Evolutionary conservation across 2,329 filamentous ascomycete species (phyloP), one percentile per base, ranked within the genome.

Genomic region (Zopfia rhizophila): DNA sequence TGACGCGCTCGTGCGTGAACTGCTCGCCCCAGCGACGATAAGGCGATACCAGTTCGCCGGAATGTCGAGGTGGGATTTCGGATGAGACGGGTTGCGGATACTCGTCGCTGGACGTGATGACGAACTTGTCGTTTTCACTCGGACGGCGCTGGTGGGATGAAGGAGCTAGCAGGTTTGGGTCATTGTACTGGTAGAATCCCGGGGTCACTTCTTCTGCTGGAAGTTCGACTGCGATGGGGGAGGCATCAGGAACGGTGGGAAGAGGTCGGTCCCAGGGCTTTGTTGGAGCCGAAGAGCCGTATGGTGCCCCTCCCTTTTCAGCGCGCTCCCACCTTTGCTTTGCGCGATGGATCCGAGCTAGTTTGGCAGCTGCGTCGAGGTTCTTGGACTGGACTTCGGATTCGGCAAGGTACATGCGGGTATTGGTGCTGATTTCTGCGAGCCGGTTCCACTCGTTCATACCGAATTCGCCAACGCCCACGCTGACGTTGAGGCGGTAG

Each of bases 401-500:
- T 51, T 87, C 87, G 6, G 80, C 77, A 40, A 99, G 82, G 67
- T 97, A 99, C 53, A 88, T 84, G 57, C 90, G 83, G 0, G 94
- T 99, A 66, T 88, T 88, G 11, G 91, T 97, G 75, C 90, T 96
- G 74, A 99, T 97, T 39, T 97, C 93, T 18, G 90, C 88, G n/a
- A 97, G 77, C 3, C 92, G 85, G 61, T 90, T 84, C 94, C 94
- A 99, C 69, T 97, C 94, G 67, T 97, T 99, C 91, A 99, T 97
- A 38, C 90, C 93, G 69, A 97, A 97, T 66, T 97, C 94, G 40
- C 93, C 92, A 3, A 97, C 92, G 1, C 93, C 94, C 12, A 96
- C 87, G 66, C 97, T 92, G 28, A 97, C 94, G 56, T 99, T 99
- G n/a, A 97, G 78, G 6, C 94, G 88, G 70, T 91, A 96, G 75